Conservation (phyloP, 2,329 filamentous ascomycete species). For the Apiospora malaysiana region DNA sequence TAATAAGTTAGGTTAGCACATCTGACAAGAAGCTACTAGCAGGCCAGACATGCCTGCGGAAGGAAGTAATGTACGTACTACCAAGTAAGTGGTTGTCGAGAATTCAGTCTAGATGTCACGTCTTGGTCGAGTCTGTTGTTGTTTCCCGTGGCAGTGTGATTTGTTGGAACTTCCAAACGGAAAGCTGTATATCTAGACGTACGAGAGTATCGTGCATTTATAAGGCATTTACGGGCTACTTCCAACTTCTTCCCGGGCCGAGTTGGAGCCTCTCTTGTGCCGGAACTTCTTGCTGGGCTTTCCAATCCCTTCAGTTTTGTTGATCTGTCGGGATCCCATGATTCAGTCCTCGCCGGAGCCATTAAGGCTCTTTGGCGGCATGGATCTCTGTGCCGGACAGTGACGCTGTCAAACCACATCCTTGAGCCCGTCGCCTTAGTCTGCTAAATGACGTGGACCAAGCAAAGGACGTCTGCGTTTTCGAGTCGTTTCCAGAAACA, state of each 20-base stretch:
- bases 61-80: not conserved
- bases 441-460: not conserved
- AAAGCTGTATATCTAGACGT: not conserved
- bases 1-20: not conserved
- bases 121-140: not conserved
- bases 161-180: not conserved
- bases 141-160: too few species aligned
- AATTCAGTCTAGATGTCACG: accelerated
- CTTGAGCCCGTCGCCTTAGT: not conserved
- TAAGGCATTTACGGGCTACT: not conserved
- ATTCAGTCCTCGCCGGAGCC: not conserved
- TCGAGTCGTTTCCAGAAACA: not conserved
- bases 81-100: too few species aligned
- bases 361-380: not conserved
- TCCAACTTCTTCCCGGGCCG: not conserved
- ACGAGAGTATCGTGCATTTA: not conserved
- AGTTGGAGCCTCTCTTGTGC: not conserved
- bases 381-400: not conserved
- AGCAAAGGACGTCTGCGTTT: not conserved
- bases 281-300: not conserved
- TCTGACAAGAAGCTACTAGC: not conserved
- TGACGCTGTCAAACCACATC: not conserved
- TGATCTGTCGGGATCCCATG: not conserved
- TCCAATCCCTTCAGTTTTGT: not conserved
- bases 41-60: too few species aligned